Base-by-base conservation (phyloP, 2,329 filamentous ascomycete species). In the Orbilia blumenaviensis region DNA sequence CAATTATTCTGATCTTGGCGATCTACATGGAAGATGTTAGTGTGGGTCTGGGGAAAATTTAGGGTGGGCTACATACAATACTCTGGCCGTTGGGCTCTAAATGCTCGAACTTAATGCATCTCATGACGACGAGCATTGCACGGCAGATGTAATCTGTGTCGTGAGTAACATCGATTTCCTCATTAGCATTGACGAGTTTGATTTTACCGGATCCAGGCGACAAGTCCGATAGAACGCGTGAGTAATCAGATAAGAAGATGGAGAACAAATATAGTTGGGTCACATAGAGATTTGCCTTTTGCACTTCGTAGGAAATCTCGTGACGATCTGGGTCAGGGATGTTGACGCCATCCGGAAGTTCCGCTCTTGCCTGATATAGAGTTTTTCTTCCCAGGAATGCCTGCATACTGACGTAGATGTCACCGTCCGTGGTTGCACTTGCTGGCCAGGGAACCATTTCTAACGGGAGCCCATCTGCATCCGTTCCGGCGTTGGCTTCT, bases 321-420 rank as follows among this genome's bases (percentile, higher is more conserved):
- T 72, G 73, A 14, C 73, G 73, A 23, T 77, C 73, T 21, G 67
- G 73, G 38, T 71, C 67, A 6, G 73, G 73, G 42, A 76, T 76
- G 42, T 69, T 76, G 64, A 76, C 38, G n/a, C 72, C 72, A n/a
- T 76, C 64, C 9, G 72, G 72, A 2, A 76, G 50, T 44, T 76
- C 72, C 34, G 72, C 72, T 10, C 41, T 64, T 2, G 72, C 64
- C 23, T 76, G 72, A 42, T 76, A 76, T 6, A 76, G 23, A 3
- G 72, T 76, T 61, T 76, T 76, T 41, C 72, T 27, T 50, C 72
- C 72, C 2, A 76, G 50, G 48, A 76, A 76, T 52, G 64, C 46
- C 23, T 76, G 72, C 72, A 76, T 76, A n/a, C 72, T 76, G n/a
- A 76, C 25, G 12, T 76, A 76, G 4, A 76, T 76, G 41, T 76